Evolutionary conservation across 768 basidiomycete species (phyloP).

Genomic region (Solioccasus polychromus): DNA sequence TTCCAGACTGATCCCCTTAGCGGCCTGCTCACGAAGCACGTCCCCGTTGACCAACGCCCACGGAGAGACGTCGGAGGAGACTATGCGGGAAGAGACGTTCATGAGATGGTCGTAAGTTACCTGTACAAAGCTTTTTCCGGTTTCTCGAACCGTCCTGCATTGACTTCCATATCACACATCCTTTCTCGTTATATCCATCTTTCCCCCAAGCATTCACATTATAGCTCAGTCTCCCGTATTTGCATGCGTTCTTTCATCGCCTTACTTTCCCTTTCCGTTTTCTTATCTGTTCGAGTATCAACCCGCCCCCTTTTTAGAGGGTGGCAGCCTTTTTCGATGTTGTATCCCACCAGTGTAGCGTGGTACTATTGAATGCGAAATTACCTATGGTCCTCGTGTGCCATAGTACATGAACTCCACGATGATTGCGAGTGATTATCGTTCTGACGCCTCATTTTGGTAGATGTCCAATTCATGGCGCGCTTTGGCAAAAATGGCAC

Average conservation of each 20-base stretch:
- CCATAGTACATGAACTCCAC: not conserved
- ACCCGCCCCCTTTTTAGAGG: constrained; percentile 1
- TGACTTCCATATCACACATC: constrained; percentile 9
- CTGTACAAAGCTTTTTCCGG: constrained; percentile 12
- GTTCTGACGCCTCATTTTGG: constrained; percentile 14
- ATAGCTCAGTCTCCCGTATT: constrained; percentile 20
- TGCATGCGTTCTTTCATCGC: constrained; percentile 18
- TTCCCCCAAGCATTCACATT: constrained; percentile 13
- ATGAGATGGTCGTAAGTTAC: constrained; percentile 73
- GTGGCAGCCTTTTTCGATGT: constrained; percentile 14
- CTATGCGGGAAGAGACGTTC: constrained; percentile 69
- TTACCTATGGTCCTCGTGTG: not conserved
- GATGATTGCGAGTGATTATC: not conserved
- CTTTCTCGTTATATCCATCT: constrained; percentile 4
- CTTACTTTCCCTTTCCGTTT: constrained; percentile 15
- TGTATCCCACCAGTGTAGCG: constrained; percentile 22
- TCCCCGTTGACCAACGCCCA: constrained; percentile 74
- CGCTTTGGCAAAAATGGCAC: constrained; percentile 78
- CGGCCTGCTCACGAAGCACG: constrained; percentile 80
- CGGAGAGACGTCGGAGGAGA: constrained; percentile 71
- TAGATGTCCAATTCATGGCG: constrained; percentile 92
- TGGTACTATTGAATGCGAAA: constrained; percentile 20
- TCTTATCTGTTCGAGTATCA: constrained; percentile 25
- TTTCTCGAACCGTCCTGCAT: constrained; percentile 10
- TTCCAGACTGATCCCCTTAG: constrained; percentile 78